Evolutionary conservation across 306 rosid species (phyloP).

Genomic region (Betula pendula): DNA sequence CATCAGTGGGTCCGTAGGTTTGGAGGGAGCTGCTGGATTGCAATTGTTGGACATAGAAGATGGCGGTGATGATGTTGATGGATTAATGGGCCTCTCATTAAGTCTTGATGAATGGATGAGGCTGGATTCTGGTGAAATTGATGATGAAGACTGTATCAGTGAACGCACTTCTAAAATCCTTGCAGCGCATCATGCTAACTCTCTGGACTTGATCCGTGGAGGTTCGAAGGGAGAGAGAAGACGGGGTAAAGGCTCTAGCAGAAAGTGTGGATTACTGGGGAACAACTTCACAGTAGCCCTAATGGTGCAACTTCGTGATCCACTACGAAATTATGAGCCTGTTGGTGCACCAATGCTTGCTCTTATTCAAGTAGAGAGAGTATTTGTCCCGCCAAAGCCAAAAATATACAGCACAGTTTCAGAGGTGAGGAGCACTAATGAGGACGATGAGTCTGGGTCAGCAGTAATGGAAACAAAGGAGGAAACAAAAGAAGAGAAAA

Average conservation of each 20-base stretch:
- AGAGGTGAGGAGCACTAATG: constrained; percentile 35
- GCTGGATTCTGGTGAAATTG: constrained; percentile 86
- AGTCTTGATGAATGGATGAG: constrained; percentile 94
- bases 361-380: constrained; percentile 90
- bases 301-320: constrained; percentile 94
- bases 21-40: constrained; percentile 86
- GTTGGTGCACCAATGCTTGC: constrained; percentile 90
- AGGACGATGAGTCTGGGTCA: constrained; percentile 46
- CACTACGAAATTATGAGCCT: constrained; percentile 75
- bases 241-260: constrained; percentile 50
- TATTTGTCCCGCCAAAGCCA: constrained; percentile 78
- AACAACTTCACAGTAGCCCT: constrained; percentile 83
- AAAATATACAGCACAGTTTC: constrained; percentile 51
- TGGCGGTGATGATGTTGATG: constrained; percentile 52
- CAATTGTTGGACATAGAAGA: constrained; percentile 66
- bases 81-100: constrained; percentile 74
- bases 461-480: constrained; percentile 41
- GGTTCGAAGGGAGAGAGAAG: constrained; percentile 60
- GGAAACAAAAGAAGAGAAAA: constrained; percentile 40
- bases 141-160: constrained; percentile 71
- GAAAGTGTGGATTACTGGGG: constrained; percentile 76
- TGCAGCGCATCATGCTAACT: constrained; percentile 87
- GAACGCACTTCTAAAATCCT: constrained; percentile 80
- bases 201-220: constrained; percentile 56
- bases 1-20: constrained; percentile 51